Percentiles rank a stretch among this genome's conserved stretches.
Conservation (phyloP, 768 basidiomycete species). For the Trametes cubensis region DNA sequence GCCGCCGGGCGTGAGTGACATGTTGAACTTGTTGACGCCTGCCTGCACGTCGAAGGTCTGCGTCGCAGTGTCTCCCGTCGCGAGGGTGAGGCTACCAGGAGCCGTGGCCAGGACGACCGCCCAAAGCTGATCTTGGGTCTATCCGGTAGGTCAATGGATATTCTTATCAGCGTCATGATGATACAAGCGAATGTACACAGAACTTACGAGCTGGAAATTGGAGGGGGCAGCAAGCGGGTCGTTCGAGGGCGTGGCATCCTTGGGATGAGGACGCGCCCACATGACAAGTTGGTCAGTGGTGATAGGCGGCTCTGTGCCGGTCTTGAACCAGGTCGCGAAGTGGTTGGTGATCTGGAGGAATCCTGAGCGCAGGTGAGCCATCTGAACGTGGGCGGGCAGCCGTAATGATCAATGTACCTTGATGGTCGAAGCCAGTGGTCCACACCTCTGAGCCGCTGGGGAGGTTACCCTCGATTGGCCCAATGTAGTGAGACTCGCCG, state of each 20-base stretch:
- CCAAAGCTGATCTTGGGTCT: constrained; percentile 62
- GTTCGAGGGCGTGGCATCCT: constrained; percentile 41
- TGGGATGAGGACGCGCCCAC: constrained; percentile 69
- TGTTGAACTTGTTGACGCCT: constrained; percentile 65
- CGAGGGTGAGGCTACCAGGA: constrained; percentile 55
- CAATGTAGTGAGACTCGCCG: constrained; percentile 74
- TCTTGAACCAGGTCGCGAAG: constrained; percentile 62
- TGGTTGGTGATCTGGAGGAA: constrained; percentile 63
- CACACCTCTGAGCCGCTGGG: constrained; percentile 39
- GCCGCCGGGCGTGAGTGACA: constrained; percentile 53
- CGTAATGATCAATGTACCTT: constrained; percentile 35
- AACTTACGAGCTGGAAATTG: constrained; percentile 55
- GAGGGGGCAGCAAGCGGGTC: constrained; percentile 51
- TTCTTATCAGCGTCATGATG: background rate
- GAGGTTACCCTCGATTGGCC: constrained; percentile 50
- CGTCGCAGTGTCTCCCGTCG: constrained; percentile 42
- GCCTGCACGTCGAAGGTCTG: constrained; percentile 41
- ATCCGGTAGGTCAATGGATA: background rate
- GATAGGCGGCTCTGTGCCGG: constrained; percentile 60
- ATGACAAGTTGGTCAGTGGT: constrained; percentile 45
- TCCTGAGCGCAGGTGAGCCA: constrained; percentile 33
- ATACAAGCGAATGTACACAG: too few relatives aligned
- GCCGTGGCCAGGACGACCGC: constrained; percentile 61
- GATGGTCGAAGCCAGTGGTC: constrained; percentile 42
- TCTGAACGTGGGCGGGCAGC: constrained; percentile 15